Base-by-base conservation (phyloP, 2,329 filamentous ascomycete genomes). In the Stachybotrys echinatus region DNA sequence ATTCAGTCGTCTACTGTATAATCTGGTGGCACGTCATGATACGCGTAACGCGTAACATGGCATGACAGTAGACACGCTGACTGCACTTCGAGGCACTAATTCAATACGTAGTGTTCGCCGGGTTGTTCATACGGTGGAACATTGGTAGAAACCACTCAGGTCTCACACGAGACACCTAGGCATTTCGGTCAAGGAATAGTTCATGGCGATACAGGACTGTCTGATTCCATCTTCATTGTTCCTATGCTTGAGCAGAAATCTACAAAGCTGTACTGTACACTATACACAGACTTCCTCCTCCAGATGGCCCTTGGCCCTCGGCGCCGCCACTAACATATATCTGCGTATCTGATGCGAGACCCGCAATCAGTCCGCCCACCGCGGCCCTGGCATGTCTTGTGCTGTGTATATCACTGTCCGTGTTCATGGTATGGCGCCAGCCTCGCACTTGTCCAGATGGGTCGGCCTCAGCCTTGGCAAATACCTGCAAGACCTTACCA, bases 351-450 rank as follows among this genome's bases (percentile, higher is more conserved):
- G 49, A 40, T 27, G 44, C 45, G 3, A 50, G 37, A 23, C 49
- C 49, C 12, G 49, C 49, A 34, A 50, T 44, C 38, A 50, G 34
- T 12, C 49, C 49, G 7, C 49, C 49, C 38, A 50, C 49, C 8
- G 49, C 49, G 1, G 49, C 49, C 40, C 49, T 50, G n/a, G 49
- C 49, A 37, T 50, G 49, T 21, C 49, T 50, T 4, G 49, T 50
- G 49, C 49, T 50, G 21, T 50, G 49, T 10, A 50, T 50, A 45
- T 50, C 49, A 21, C 49, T 50, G 31, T 50, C 49, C 21, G 49
- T 50, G 27, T 50, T 50, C 49, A 50, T 50, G 7, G 49, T 50
- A 23, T 50, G 49, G 3, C 49, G 49, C 10, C 17, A 42, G 20
- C 45, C 45, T 22, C 49, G 48, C 21, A 50, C 27, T 6, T 31